Conservation (phyloP, 106 monocot genomes). For the Chionographis japonica region DNA sequence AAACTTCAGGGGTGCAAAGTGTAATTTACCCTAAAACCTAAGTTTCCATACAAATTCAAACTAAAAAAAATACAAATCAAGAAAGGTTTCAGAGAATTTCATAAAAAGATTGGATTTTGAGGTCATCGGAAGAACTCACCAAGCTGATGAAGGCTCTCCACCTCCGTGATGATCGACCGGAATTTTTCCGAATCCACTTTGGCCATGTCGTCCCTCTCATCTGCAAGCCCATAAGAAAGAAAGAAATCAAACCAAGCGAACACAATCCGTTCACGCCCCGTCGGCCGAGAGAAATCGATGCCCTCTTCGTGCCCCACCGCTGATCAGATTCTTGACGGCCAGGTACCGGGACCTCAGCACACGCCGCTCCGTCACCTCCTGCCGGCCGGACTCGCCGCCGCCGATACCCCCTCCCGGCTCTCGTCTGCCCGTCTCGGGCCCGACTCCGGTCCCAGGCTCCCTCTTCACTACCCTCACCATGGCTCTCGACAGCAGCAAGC, state of each 20-base stretch:
- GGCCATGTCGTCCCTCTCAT: slow-evolving; percentile 42
- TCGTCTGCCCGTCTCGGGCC: slow-evolving; percentile 4
- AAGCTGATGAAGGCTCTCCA: slow-evolving; percentile 48
- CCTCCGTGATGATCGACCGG: slow-evolving; percentile 38
- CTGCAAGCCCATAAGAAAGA: slow-evolving; percentile 22
- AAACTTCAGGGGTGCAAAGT: no score
- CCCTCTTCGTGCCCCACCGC: slow-evolving; percentile 27
- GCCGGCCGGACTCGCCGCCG: background rate
- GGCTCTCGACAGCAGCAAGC: background rate
- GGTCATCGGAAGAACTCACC: slow-evolving; percentile 16
- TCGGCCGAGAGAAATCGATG: no score
- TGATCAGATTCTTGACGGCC: slow-evolving; percentile 33
- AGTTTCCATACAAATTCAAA: no score
- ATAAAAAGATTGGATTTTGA: background rate
- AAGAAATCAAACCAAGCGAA: background rate
- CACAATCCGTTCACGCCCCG: no score
- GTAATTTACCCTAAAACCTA: no score
- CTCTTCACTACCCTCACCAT: slow-evolving; percentile 7
- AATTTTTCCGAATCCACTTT: slow-evolving; percentile 49
- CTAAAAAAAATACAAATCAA: no score
- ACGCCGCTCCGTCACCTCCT: slow-evolving; percentile 26
- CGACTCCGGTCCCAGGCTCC: background rate
- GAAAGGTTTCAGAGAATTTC: no score
- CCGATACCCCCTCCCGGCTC: no score
- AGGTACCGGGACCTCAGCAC: slow-evolving; percentile 34